Evolutionary conservation across 139 green algal genomes (phyloP).

Genomic region (Chlorella sorokiniana): DNA sequence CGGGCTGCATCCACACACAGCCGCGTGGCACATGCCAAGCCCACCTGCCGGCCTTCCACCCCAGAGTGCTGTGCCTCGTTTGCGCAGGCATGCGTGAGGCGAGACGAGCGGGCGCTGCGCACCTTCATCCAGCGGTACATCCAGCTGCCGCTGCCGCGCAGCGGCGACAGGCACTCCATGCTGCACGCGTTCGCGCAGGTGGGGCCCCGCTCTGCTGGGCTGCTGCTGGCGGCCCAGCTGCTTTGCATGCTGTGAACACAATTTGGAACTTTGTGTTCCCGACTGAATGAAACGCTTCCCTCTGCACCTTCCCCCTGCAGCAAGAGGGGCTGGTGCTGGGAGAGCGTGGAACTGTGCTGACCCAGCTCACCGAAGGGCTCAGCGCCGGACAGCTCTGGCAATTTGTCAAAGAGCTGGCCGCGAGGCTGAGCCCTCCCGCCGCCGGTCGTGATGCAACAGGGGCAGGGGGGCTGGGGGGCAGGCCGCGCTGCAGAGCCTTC

Average conservation of each 20-base stretch:
- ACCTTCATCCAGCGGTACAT: conserved; percentile 82
- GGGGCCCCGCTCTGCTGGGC: too few species aligned
- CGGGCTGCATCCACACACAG: neutral
- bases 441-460: neutral
- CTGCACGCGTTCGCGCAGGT: conserved; percentile 22
- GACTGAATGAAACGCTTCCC: neutral
- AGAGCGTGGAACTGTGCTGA: neutral
- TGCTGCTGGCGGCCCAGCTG: too few species aligned
- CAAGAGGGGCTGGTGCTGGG: neutral
- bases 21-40: neutral
- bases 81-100: conserved; percentile 65
- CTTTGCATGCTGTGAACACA: too few species aligned
- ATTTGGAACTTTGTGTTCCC: too few species aligned
- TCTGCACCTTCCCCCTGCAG: neutral
- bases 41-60: neutral
- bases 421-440: neutral
- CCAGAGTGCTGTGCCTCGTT: neutral
- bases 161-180: conserved; percentile 60
- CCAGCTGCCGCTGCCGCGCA: conserved; percentile 83
- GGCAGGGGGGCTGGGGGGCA: neutral
- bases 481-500: neutral
- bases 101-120: conserved; percentile 81
- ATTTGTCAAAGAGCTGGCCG: conserved; percentile 4
- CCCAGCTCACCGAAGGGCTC: conserved; percentile 25
- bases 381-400: conserved; percentile 24